These are phyloP conservation scores for Erysimum cheiranthoides DNA, from an alignment of 345 rosid species.

Conservation along the genomic window DNA sequence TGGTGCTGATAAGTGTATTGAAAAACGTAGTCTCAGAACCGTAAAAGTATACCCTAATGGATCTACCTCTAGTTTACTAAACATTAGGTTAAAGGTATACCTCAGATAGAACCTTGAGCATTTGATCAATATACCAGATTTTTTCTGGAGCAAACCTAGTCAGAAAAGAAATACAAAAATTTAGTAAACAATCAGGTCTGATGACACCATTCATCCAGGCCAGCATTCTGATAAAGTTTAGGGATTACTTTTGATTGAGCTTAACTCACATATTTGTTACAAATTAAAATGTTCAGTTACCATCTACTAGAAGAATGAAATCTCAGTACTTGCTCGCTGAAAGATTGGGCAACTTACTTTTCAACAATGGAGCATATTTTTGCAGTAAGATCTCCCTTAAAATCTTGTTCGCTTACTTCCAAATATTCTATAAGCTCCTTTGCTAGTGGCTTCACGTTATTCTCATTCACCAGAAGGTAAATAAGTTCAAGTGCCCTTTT, in stretches of 20 bases:
- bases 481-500: conserved; percentile 96
- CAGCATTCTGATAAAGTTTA: conserved; percentile 19
- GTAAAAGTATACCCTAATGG: conserved; percentile 53
- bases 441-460: conserved; percentile 81
- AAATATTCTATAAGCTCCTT: conserved; percentile 90
- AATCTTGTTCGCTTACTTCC: conserved; percentile 94
- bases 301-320: conserved; percentile 21
- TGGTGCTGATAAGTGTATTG: conserved; percentile 11
- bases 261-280: conserved; percentile 14
- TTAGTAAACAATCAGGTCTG: conserved; percentile 35
- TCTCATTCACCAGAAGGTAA: conserved; percentile 85
- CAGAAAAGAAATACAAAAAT: conserved; percentile 37
- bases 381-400: conserved; percentile 93
- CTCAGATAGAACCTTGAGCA: conserved; percentile 98
- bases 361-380: conserved; percentile 96
- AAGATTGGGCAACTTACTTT: conserved; percentile 65
- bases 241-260: conserved; percentile 16
- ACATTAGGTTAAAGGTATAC: conserved; percentile 49
- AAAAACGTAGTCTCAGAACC: conserved; percentile 9
- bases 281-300: conserved; percentile 22
- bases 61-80: too few relatives aligned
- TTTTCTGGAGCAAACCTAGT: conserved; percentile 93
- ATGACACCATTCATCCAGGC: conserved; percentile 28
- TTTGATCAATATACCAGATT: conserved; percentile 97
- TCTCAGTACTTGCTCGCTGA: conserved; percentile 26